These are phyloP conservation scores for Metschnikowia similis DNA, from an alignment of 805 yeast genomes.

Conservation along the genomic window DNA sequence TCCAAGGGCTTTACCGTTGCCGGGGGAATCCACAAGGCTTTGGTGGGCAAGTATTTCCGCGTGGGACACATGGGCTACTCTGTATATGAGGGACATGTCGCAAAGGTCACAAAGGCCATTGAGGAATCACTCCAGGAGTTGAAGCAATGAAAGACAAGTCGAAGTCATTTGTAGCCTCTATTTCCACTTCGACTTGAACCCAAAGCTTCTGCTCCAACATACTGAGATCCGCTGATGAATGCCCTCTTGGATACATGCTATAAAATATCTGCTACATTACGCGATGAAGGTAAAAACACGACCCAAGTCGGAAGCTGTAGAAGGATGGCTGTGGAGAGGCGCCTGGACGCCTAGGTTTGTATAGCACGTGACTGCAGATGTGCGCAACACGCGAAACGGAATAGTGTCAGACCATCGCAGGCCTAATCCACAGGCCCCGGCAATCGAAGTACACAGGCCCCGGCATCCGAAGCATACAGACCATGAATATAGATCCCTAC, in stretches of 20 bases:
- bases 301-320: too few relatives aligned
- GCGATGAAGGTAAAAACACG: too few relatives aligned
- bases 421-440: not conserved
- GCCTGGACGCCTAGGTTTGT: too few relatives aligned
- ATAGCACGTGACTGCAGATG: not conserved
- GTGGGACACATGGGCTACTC: constrained; percentile 95
- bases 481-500: constrained; percentile 57
- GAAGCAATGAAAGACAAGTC: constrained; percentile 6
- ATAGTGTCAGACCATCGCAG: not conserved
- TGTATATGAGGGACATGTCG: constrained; percentile 41
- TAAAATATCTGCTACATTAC: too few relatives aligned
- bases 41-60: constrained; percentile 80
- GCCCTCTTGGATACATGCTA: too few relatives aligned
- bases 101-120: constrained; percentile 30
- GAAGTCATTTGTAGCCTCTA: constrained; percentile 4
- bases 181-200: not conserved
- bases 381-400: not conserved
- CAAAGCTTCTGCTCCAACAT: not conserved
- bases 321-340: too few relatives aligned
- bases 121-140: constrained; percentile 22
- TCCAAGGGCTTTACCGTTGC: constrained; percentile 73
- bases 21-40: constrained; percentile 83
- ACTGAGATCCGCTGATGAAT: too few relatives aligned
- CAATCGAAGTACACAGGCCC: not conserved
- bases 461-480: not conserved